Evolutionary conservation across 345 rosid species (phyloP).

Genomic region (Rhizophora apiculata): DNA sequence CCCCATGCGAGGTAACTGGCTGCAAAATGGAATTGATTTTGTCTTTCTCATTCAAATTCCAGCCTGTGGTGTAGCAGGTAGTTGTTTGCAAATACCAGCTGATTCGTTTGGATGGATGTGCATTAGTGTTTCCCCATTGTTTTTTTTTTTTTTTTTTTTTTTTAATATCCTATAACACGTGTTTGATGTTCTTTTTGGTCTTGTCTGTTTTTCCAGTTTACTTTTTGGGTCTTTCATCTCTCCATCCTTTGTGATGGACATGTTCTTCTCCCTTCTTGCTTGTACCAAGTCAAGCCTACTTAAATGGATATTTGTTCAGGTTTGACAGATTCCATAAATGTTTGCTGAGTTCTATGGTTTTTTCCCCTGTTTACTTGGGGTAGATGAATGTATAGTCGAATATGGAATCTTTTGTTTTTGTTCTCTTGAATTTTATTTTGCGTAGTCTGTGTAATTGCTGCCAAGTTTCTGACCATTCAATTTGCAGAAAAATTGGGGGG

Average conservation of each 20-base stretch:
- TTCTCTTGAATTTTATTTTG: constrained; percentile 1
- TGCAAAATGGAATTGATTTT: constrained; percentile 5
- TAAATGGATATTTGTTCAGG: no score
- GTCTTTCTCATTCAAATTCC: constrained; percentile 14
- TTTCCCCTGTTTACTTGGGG: no score
- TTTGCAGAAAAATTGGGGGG: constrained; percentile 37
- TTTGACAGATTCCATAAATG: no score
- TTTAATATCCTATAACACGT: neutral
- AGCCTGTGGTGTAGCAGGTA: constrained; percentile 25
- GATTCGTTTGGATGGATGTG: constrained; percentile 18
- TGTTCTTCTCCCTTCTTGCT: no score
- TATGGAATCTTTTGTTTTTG: neutral
- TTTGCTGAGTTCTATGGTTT: no score
- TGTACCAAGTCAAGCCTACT: no score
- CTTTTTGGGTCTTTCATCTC: constrained; percentile 6
- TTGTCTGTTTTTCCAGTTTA: neutral
- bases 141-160: neutral
- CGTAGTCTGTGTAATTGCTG: neutral
- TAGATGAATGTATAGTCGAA: neutral
- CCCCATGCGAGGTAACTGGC: neutral
- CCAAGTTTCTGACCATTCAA: constrained; percentile 11
- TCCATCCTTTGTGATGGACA: no score
- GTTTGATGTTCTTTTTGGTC: constrained; percentile 10
- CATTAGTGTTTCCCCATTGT: neutral
- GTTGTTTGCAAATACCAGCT: constrained; percentile 17